Evolutionary conservation across 345 rosid genomes (phyloP).

Genomic region (Gossypium thurberi): DNA sequence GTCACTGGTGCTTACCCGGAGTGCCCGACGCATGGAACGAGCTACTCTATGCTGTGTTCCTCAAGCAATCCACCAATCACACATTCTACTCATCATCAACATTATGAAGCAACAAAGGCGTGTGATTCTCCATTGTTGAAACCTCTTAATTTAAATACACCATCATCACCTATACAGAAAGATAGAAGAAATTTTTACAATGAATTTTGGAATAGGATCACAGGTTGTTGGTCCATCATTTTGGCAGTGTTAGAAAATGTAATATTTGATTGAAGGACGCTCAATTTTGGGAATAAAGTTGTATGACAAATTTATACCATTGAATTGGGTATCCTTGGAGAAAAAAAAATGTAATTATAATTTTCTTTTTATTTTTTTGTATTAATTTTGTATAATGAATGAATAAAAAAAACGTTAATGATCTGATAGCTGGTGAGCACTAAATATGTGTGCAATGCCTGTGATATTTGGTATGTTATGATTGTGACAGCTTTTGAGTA

Average conservation of each 20-base stretch:
- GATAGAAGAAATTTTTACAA: not conserved
- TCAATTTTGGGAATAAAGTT: constrained; percentile 4
- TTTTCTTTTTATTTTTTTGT: not conserved
- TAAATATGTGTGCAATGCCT: not conserved
- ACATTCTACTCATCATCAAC: constrained; percentile 17
- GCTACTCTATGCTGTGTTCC: constrained; percentile 54
- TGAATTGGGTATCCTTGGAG: not conserved
- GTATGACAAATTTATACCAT: not conserved
- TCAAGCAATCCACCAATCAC: constrained; percentile 33
- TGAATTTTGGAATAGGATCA: not conserved
- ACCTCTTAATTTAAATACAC: constrained; percentile 10
- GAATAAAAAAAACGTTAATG: not conserved
- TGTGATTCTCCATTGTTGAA: constrained; percentile 2
- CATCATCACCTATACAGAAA: not conserved
- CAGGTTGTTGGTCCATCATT: not conserved
- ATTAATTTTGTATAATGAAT: not conserved
- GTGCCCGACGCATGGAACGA: constrained; percentile 94
- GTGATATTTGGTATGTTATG: too few species aligned
- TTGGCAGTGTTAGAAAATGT: constrained; percentile 8
- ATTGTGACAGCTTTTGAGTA: not conserved
- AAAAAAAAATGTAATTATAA: constrained; percentile 8
- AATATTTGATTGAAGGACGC: constrained; percentile 8
- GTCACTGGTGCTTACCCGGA: constrained; percentile 97
- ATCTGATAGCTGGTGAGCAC: not conserved
- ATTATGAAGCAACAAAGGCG: constrained; percentile 12